Percentiles rank a stretch among this genome's conserved stretches.
Evolutionary conservation across 2,329 filamentous ascomycete genomes (phyloP).

Genomic region (Paraphoma sp.): DNA sequence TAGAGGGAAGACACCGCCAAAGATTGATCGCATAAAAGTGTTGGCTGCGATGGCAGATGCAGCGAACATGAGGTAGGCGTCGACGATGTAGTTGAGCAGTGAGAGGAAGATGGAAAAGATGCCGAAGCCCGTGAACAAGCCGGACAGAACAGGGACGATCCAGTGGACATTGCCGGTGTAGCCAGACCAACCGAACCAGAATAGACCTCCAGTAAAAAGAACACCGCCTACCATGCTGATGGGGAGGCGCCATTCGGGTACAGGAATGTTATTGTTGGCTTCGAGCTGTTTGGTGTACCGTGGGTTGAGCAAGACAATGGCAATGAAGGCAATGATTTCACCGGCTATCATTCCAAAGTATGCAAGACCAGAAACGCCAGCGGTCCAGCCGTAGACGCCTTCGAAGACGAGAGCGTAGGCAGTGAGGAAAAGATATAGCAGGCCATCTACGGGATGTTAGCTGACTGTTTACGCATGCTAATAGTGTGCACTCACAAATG

Average conservation of each 20-base stretch:
- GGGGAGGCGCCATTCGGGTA: slow-evolving; percentile 65
- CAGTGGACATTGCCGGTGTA: slow-evolving; percentile 52
- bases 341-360: slow-evolving; percentile 86
- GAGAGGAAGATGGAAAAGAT: slow-evolving; percentile 65
- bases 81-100: slow-evolving; percentile 65
- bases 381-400: slow-evolving; percentile 70
- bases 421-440: slow-evolving; percentile 82
- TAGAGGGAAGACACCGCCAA: slow-evolving; percentile 60
- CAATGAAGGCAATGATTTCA: slow-evolving; percentile 70
- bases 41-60: slow-evolving; percentile 63
- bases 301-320: slow-evolving; percentile 69
- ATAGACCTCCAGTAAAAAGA: slow-evolving; percentile 48
- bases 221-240: slow-evolving; percentile 61
- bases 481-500: slow-evolving; percentile 34
- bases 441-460: slow-evolving; percentile 63
- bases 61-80: slow-evolving; percentile 64
- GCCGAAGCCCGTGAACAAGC: slow-evolving; percentile 64
- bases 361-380: slow-evolving; percentile 75
- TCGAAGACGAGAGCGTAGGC: slow-evolving; percentile 85
- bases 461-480: too few species aligned
- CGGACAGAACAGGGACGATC: slow-evolving; percentile 51
- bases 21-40: slow-evolving; percentile 60
- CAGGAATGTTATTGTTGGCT: slow-evolving; percentile 57
- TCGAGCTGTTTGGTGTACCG: slow-evolving; percentile 63
- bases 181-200: slow-evolving; percentile 51